phyloP scores from a whole-genome alignment of 2,329 filamentous ascomycete species.

The Colletotrichum orbiculare region DNA sequence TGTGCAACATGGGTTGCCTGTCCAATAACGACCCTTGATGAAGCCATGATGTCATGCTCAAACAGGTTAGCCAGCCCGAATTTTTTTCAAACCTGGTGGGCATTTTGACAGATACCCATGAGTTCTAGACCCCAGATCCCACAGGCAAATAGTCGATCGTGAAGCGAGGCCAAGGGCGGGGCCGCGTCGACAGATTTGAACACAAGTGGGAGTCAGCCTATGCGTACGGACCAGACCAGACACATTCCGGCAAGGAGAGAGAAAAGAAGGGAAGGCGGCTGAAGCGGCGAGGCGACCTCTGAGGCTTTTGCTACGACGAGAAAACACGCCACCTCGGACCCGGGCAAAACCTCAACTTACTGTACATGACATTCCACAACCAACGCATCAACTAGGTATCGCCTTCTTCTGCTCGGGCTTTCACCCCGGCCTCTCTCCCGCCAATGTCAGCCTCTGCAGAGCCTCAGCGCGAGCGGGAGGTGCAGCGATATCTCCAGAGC shows the following conservation, averaged over 20 bases:
- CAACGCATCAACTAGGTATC: no score
- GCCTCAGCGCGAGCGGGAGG: conserved; percentile 46
- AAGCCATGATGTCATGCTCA: conserved; percentile 15
- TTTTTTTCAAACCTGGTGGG: conserved; percentile 6
- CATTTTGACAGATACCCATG: conserved; percentile 6
- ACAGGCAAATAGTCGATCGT: conserved; percentile 9
- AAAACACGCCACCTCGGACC: no score
- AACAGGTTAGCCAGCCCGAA: conserved; percentile 14
- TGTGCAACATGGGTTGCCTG: conserved; percentile 1
- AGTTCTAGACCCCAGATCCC: conserved; percentile 15
- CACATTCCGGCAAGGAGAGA: no score
- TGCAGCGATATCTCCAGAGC: conserved; percentile 45
- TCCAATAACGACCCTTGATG: conserved; percentile 2
- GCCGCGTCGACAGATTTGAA: conserved; percentile 15
- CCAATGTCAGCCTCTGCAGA: conserved; percentile 26
- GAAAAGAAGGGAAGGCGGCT: background rate
- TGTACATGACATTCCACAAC: no score
- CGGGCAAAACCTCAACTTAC: no score
- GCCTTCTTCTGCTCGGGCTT: background rate
- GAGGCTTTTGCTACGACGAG: no score
- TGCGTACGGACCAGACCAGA: background rate
- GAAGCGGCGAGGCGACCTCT: background rate
- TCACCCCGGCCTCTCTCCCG: background rate
- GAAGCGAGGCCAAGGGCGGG: conserved; percentile 3
- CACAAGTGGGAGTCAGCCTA: background rate